Evolutionary conservation across 2,329 filamentous ascomycete genomes (phyloP), one percentile per base, ranked within the genome.

Genomic region (Penicillium sumatraense): DNA sequence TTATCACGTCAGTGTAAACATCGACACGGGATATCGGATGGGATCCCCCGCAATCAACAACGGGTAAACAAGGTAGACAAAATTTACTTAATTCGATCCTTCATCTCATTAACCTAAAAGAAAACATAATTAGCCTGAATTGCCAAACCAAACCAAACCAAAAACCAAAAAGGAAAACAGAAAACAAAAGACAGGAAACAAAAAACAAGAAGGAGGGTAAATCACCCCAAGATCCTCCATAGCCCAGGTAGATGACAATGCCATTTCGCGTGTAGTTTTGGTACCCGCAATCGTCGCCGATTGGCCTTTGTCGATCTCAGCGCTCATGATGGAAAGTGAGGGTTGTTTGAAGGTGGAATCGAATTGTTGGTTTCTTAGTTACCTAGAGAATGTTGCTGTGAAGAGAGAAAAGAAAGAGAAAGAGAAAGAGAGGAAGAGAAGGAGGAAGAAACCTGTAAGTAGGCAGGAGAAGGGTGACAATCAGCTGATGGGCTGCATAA

Each of bases 211-310:
- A 21, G 4, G 10, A 13, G 23, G 54, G 9, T 66, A n/a, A n/a
- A n/a, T 56, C 62, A 74, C 71, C 13, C 62, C 70, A 16, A 68
- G 64, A 8, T 58, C 57, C 31, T 73, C 70, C 27, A 75, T 72
- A 1, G 56, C 65, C 68, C 69, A 73, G 38, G 67, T 69, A 0
- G 70, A 72, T 1, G 67, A 71, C 23, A 73, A 8, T 8, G 33
- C 14, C n/a, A n/a, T n/a, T n/a, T n/a, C n/a, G n/a, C n/a, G n/a
- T n/a, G n/a, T n/a, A n/a, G n/a, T n/a, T n/a, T n/a, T n/a, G n/a
- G n/a, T n/a, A n/a, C n/a, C n/a, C n/a, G n/a, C n/a, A n/a, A n/a
- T n/a, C n/a, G n/a, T n/a, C n/a, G n/a, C n/a, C n/a, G n/a, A n/a
- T n/a, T n/a, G 33, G 16, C 33, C 14, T 36, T 18, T 36, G 16